Evolutionary conservation across 2,329 filamentous ascomycete species (phyloP).

Genomic region (Exophiala oligosperma): DNA sequence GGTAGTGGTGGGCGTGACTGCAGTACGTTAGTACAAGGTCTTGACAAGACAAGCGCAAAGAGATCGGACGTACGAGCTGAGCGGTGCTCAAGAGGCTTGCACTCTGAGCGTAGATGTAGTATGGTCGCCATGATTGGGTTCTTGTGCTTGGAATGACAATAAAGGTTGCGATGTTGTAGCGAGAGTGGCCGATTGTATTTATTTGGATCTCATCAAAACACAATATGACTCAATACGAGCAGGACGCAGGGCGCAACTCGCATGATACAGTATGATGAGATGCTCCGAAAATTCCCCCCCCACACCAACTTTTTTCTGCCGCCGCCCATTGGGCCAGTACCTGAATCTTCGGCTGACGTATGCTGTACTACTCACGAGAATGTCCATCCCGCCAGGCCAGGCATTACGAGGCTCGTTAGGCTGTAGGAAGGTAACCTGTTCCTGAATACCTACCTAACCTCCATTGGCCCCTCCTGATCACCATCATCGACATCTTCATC

Average conservation of each 20-base stretch:
- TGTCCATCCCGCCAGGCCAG: too few relatives aligned
- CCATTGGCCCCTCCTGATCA: neutral
- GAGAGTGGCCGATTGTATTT: neutral
- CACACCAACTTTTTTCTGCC: constrained; percentile 19
- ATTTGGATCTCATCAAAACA: neutral
- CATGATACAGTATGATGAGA: too few relatives aligned
- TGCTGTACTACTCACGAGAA: too few relatives aligned
- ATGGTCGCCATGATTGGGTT: constrained; percentile 21
- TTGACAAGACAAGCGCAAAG: neutral
- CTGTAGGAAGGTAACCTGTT: neutral
- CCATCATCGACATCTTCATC: neutral
- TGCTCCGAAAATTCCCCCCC: constrained; percentile 2
- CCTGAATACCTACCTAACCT: neutral
- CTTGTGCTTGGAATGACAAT: neutral
- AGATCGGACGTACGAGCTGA: constrained; percentile 23
- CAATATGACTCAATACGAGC: constrained; percentile 20
- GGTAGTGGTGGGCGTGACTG: constrained; percentile 50
- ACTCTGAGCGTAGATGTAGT: constrained; percentile 28
- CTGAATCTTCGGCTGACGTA: too few relatives aligned
- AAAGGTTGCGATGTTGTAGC: neutral
- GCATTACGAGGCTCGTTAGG: too few relatives aligned
- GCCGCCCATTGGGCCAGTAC: constrained; percentile 8
- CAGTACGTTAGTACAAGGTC: neutral
- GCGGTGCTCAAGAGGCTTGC: constrained; percentile 29
- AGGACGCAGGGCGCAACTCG: constrained; percentile 1